Evolutionary conservation across 1,284 basidiomycete genomes (phyloP).

Genomic region (Schizophyllum commune): DNA sequence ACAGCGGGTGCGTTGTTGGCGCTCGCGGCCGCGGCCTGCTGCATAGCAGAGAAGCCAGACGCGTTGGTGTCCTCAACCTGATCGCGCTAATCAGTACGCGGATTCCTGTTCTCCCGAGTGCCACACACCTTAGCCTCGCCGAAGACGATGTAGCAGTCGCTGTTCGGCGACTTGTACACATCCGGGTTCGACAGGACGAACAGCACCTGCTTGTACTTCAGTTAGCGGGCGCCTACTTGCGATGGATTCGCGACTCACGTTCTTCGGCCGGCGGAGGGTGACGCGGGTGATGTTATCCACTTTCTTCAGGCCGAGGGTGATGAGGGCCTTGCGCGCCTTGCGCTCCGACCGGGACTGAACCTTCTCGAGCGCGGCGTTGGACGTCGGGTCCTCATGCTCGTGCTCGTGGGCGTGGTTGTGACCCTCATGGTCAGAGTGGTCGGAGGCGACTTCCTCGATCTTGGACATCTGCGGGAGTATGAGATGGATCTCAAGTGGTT

Average conservation of each 20-base stretch:
- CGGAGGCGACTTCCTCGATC: not conserved
- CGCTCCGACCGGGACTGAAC: conserved; percentile 89
- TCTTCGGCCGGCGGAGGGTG: conserved; percentile 90
- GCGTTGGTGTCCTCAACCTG: conserved; percentile 90
- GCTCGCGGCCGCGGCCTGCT: conserved; percentile 65
- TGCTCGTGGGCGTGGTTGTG: conserved; percentile 39
- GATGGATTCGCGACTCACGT: conserved; percentile 44
- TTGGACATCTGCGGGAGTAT: not conserved
- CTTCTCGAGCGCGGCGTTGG: conserved; percentile 82
- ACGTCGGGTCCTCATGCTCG: conserved; percentile 70
- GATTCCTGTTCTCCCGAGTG: not conserved
- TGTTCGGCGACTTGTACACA: conserved; percentile 96
- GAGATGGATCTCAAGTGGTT: not conserved
- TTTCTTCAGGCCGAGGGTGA: conserved; percentile 85
- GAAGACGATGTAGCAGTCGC: conserved; percentile 98
- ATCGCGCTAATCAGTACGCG: not conserved
- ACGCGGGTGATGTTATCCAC: conserved; percentile 93
- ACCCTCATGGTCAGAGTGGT: conserved; percentile 28
- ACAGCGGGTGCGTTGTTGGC: conserved; percentile 46
- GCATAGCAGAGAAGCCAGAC: conserved; percentile 78
- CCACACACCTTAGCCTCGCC: conserved; percentile 84
- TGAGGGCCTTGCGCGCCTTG: conserved; percentile 85
- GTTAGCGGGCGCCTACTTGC: not conserved
- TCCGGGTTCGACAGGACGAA: conserved; percentile 93
- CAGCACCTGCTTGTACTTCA: conserved; percentile 50